Percentiles rank a stretch among this genome's conserved stretches.
Conservation (phyloP, 495 filamentous ascomycete genomes). For the Mycothermus thermophilus region DNA sequence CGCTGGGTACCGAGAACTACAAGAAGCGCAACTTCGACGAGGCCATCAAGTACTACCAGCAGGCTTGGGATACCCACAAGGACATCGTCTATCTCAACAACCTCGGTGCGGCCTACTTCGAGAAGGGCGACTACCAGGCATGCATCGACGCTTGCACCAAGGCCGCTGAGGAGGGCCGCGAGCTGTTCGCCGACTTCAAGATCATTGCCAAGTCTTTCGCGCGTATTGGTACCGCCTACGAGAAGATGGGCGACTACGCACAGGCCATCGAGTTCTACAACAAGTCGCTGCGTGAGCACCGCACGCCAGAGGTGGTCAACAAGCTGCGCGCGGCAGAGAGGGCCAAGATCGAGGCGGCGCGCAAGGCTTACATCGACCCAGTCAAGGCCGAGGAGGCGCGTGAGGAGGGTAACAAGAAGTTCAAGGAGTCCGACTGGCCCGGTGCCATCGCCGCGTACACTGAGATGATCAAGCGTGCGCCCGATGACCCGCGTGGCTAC, state of each 20-base stretch:
- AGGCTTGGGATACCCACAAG: conserved; percentile 89
- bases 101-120: conserved; percentile 82
- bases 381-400: conserved; percentile 90
- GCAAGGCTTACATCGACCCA: conserved; percentile 73
- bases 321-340: conserved; percentile 94
- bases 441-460: conserved; percentile 87
- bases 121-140: conserved; percentile 84
- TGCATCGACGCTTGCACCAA: conserved; percentile 75
- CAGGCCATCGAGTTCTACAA: conserved; percentile 84
- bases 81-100: conserved; percentile 98
- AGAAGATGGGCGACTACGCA: conserved; percentile 68
- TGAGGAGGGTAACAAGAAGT: conserved; percentile 86
- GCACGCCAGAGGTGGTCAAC: conserved; percentile 80
- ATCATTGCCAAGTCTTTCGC: conserved; percentile 92
- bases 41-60: conserved; percentile 88
- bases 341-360: conserved; percentile 62
- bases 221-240: conserved; percentile 78
- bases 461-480: conserved; percentile 94
- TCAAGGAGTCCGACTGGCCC: conserved; percentile 94
- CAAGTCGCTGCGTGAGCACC: conserved; percentile 89
- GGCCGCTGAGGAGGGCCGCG: conserved; percentile 78
- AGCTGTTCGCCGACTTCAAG: conserved; percentile 89
- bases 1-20: conserved; percentile 84
- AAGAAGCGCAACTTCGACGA: conserved; percentile 94
- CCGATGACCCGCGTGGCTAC: conserved; percentile 86